These are phyloP conservation scores for Phlebiopsis gigantea DNA, from an alignment of 768 basidiomycete genomes.

Conservation along the genomic window DNA sequence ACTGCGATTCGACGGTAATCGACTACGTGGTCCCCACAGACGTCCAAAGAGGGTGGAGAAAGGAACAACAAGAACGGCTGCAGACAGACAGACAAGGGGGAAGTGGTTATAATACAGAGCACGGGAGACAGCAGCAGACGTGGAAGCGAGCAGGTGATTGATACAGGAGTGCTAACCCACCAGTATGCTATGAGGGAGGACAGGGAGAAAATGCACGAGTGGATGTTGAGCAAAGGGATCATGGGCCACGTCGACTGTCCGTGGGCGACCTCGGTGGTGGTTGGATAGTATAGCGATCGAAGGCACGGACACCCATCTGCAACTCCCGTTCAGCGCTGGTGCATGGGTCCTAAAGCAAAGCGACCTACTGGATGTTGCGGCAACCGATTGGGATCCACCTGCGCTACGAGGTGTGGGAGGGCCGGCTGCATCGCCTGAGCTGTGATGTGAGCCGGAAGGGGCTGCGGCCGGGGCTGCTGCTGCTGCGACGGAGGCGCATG, in stretches of 20 bases:
- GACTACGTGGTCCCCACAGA: background rate
- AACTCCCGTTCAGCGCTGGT: background rate
- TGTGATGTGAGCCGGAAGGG: background rate
- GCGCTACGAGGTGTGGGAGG: background rate
- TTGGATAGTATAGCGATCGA: slow-evolving; percentile 3
- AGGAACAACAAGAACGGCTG: background rate
- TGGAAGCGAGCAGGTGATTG: background rate
- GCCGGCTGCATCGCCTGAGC: background rate
- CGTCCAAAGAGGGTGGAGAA: background rate
- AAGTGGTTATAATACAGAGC: slow-evolving; percentile 4
- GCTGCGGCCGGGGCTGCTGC: background rate
- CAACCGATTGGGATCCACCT: background rate
- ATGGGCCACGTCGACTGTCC: background rate
- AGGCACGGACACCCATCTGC: slow-evolving; percentile 5
- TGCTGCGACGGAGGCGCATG: background rate
- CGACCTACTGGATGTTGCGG: slow-evolving; percentile 10
- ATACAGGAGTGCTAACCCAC: slow-evolving; percentile 1
- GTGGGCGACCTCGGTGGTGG: slow-evolving; percentile 5
- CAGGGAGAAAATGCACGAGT: background rate
- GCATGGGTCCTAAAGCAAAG: background rate
- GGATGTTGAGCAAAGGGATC: background rate
- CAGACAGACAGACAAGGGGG: slow-evolving; percentile 1
- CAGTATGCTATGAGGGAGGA: background rate
- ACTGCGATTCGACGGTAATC: background rate
- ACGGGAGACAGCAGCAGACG: background rate